Evolutionary conservation across 2,329 filamentous ascomycete species (phyloP), one percentile per base, ranked within the genome.

Genomic region (Aspergillus sp.): DNA sequence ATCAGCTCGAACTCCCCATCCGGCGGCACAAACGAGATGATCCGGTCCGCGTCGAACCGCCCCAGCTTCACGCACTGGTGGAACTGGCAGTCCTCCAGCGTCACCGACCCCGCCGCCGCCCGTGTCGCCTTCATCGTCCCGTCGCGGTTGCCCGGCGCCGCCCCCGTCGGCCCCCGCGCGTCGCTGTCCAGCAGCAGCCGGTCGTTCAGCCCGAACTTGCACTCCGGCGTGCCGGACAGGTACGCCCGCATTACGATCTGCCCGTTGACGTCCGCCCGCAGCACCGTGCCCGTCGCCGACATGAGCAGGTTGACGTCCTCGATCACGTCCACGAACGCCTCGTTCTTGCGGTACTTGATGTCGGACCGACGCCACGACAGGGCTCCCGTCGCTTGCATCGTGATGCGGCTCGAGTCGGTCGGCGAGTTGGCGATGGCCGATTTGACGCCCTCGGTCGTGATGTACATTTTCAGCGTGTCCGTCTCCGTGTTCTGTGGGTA

Each of bases 241-340:
- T 99, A 99, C 55, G 94, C 94, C 64, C 94, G 91, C 94, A 99
- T 99, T 65, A 99, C 85, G 66, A 99, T 99, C 70, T 97, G 92
- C 47, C 94, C 94, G 47, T 91, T 96, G 49, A 99, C 94, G 67
- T 99, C 94, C 58, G 94, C 94, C 59, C 94, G 89, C 11, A 99
- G 83, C 23, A 99, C 91, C 19, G 92, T 93, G 25, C 94, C 94
- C 0, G 91, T 94, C 5, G 94, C 94, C n/a, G 93, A 97, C 89
- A 99, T 97, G 67, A 99, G 87, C 54, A 99, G 83, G 74, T 99
- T 99, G 66, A 99, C 93, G 68, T 99, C 94, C 75, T 99, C 94
- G 67, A 99, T 99, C 16, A 99, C 94, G 73, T 99, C 94, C 62
- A 99, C 94, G 68, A 99, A 99, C 29, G 94, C 94, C 74, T 99